Evolutionary conservation across 139 green algal species (phyloP).

Genomic region (Haematococcus lacustris): DNA sequence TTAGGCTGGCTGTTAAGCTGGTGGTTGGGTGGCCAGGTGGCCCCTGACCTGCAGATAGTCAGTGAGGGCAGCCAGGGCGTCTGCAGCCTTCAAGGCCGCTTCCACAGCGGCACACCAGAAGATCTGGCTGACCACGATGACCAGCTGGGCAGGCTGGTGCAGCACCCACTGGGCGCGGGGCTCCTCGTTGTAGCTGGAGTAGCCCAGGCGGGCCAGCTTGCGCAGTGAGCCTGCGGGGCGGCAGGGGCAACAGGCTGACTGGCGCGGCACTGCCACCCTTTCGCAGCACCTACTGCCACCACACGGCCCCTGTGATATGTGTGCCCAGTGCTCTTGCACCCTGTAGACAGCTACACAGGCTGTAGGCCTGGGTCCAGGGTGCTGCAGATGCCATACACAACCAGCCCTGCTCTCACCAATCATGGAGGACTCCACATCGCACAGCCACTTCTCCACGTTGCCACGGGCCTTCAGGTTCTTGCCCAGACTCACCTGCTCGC

Average conservation of each 20-base stretch:
- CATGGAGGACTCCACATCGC: slow-evolving; percentile 68
- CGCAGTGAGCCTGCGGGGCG: slow-evolving; percentile 49
- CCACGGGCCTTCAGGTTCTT: slow-evolving; percentile 76
- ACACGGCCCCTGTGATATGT: no score
- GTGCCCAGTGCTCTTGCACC: no score
- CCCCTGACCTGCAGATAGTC: slow-evolving; percentile 38
- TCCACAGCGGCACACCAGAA: slow-evolving; percentile 71
- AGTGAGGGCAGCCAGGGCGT: slow-evolving; percentile 22
- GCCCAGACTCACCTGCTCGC: slow-evolving; percentile 67
- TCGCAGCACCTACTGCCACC: no score
- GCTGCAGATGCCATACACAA: no score
- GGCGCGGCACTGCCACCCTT: no score
- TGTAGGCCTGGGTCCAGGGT: no score
- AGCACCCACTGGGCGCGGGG: slow-evolving; percentile 66
- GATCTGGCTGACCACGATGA: slow-evolving; percentile 69
- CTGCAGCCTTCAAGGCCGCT: slow-evolving; percentile 24
- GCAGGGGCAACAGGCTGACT: no score
- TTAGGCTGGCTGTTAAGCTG: no score
- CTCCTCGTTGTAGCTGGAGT: slow-evolving; percentile 49
- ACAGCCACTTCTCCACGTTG: slow-evolving; percentile 81
- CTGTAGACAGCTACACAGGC: no score
- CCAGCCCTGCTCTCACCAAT: slow-evolving; percentile 36
- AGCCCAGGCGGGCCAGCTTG: slow-evolving; percentile 48
- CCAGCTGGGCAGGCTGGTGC: slow-evolving; percentile 73
- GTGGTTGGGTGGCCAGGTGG: no score